phyloP scores from a whole-genome alignment of 169 alveolate genomes.

The Perkinsus chesapeaki region DNA sequence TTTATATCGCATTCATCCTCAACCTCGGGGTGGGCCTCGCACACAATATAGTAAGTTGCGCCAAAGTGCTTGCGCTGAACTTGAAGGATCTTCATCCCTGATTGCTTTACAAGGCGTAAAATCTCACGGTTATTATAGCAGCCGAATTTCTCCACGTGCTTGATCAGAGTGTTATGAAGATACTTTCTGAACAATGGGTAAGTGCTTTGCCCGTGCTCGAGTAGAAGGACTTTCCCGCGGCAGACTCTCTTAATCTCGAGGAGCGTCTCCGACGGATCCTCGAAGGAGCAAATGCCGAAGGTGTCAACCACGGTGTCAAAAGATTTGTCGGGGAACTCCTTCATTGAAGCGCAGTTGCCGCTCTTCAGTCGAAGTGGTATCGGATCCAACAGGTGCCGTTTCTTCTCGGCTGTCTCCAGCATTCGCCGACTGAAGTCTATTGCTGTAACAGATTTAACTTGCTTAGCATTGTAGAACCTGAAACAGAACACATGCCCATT shows the following conservation, averaged over 20 bases:
- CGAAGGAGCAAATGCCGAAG: slow-evolving; percentile 29
- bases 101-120: background rate
- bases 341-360: background rate
- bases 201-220: slow-evolving; percentile 21
- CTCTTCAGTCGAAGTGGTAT: slow-evolving; percentile 8
- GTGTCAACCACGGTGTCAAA: slow-evolving; percentile 21
- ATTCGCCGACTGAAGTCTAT: slow-evolving; percentile 20
- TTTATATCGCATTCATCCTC: background rate
- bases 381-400: background rate
- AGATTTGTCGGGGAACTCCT: slow-evolving; percentile 11
- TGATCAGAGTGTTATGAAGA: background rate
- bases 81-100: background rate
- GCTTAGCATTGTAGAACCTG: background rate
- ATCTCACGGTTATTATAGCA: slow-evolving; percentile 15
- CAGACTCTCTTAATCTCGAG: slow-evolving; percentile 21
- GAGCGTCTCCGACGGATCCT: slow-evolving; percentile 19
- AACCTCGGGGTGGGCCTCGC: background rate
- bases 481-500: background rate
- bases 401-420: slow-evolving; percentile 13
- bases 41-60: background rate
- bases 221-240: slow-evolving; percentile 14
- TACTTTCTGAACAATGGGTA: background rate
- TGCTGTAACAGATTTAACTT: background rate
- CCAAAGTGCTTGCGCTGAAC: background rate
- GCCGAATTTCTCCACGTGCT: slow-evolving; percentile 16